Evolutionary conservation across 805 yeast species (phyloP), one percentile per base, ranked within the genome.

Genomic region (Blastobotrys muscicola): DNA sequence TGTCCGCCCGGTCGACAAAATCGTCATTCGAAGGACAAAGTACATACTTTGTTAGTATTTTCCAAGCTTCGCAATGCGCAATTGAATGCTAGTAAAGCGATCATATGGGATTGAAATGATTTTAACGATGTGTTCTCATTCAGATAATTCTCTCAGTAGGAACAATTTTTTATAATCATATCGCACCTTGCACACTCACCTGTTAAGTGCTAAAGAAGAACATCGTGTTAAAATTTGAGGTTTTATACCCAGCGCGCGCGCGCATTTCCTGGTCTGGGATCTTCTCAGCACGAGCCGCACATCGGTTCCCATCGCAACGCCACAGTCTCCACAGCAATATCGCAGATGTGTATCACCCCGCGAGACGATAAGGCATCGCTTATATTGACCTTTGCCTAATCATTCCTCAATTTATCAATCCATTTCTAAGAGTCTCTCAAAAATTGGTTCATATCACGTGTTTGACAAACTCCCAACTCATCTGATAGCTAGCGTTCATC

Each of bases 1-100:
- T 50, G 65, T 59, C 65, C 65, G 65, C 65, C 65, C 65, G 65
- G 65, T 61, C 65, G 62, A 56, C 50, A 49, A 50, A 41, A 53
- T 60, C 65, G 44, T 60, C 64, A 59, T 57, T 49, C 60, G 52
- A 26, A n/a, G 29, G 31, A 10, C 33, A 10, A 29, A 11, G 37
- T 11, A n/a, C 41, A 12, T 39, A 36, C 44, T 15, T 31, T 20
- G 31, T n/a, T 20, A 35, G 33, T 26, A n/a, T 12, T n/a, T 41
- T 12, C 30, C 31, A 33, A 23, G 7, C 37, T 6, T 34, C 15
- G 37, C 37, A 11, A 11, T 31, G 20, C 38, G 26, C 5, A 26
- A 38, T 6, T 29, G 4, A 3, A 12, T 32, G 57, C 52, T 55
- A 52, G 57, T 48, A 44, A 34, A 36, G 41, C 38, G 58, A 58